phyloP scores from a whole-genome alignment of 169 alveolate species.

The Plasmodium coatneyi region DNA sequence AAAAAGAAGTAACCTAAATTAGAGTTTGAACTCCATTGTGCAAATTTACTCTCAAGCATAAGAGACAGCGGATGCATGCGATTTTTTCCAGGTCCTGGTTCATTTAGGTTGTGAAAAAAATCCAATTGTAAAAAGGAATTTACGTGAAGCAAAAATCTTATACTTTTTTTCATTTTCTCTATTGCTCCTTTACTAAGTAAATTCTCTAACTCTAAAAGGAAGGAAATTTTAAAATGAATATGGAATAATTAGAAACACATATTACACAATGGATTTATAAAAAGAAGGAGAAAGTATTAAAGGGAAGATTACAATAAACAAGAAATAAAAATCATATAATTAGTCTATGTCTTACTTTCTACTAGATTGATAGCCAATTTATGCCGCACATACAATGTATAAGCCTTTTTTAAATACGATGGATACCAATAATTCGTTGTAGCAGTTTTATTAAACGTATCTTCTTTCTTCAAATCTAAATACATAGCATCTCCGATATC shows the following conservation, averaged over 20 bases:
- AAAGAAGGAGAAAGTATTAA: background rate
- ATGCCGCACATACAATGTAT: slow-evolving; percentile 24
- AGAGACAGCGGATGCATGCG: slow-evolving; percentile 13
- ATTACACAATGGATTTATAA: background rate
- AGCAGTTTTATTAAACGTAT: background rate
- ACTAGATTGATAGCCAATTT: slow-evolving; percentile 7
- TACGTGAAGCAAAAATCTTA: slow-evolving; percentile 23
- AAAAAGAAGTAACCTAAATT: slow-evolving; percentile 24
- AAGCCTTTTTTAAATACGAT: slow-evolving; percentile 31
- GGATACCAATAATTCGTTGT: slow-evolving; percentile 51
- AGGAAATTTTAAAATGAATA: background rate
- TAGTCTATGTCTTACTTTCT: slow-evolving; percentile 10
- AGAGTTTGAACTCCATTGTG: background rate
- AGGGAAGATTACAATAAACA: background rate
- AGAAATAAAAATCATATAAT: background rate
- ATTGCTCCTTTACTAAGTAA: slow-evolving; percentile 1
- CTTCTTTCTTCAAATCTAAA: slow-evolving; percentile 29
- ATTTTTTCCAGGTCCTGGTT: slow-evolving; percentile 11
- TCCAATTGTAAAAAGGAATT: slow-evolving; percentile 53
- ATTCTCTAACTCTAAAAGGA: slow-evolving; percentile 23
- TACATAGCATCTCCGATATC: slow-evolving; percentile 45
- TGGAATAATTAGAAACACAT: background rate
- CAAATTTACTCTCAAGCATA: slow-evolving; percentile 27
- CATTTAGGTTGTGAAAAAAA: slow-evolving; percentile 46
- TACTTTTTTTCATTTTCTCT: slow-evolving; percentile 41